Percentiles rank a stretch among this genome's conserved stretches.
These are phyloP conservation scores for Pontederia crassipes DNA, from an alignment of 176 grass and related monocot species.

Conservation along the genomic window DNA sequence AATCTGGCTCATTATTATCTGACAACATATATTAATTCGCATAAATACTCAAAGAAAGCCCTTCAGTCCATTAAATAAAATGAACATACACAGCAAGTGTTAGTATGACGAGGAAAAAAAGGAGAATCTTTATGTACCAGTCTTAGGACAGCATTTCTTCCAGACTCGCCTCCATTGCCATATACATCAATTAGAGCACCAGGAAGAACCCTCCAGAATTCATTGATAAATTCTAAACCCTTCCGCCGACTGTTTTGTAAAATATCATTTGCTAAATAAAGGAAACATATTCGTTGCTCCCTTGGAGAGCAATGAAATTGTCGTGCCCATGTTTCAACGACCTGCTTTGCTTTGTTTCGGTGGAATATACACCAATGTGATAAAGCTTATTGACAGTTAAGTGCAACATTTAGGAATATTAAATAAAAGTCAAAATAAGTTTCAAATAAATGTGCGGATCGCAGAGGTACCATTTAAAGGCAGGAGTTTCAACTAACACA, in stretches of 20 bases:
- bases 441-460: no score
- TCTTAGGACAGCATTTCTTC: conserved; percentile 40
- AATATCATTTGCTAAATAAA: conserved; percentile 92
- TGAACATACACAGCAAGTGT: no score
- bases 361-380: conserved; percentile 81
- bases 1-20: no score
- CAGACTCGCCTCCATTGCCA: conserved; percentile 36
- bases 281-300: conserved; percentile 48
- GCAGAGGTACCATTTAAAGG: no score
- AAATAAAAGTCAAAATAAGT: no score
- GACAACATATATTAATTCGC: no score
- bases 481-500: no score
- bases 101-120: no score
- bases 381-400: conserved; percentile 55
- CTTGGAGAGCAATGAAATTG: conserved; percentile 45
- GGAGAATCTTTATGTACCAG: conserved; percentile 31
- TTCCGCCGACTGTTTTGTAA: conserved; percentile 63
- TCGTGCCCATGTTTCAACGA: conserved; percentile 52
- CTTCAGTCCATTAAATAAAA: no score
- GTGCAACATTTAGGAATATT: conserved; percentile 1
- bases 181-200: conserved; percentile 50
- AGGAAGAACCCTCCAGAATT: conserved; percentile 69
- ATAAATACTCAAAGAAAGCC: no score
- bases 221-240: conserved; percentile 47
- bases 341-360: conserved; percentile 45